A percentile compares a stretch with the other conserved stretches of the same genome.
These are phyloP conservation scores for Hypoxylon lienhwacheense DNA, from an alignment of 495 filamentous ascomycete genomes.

Conservation along the genomic window DNA sequence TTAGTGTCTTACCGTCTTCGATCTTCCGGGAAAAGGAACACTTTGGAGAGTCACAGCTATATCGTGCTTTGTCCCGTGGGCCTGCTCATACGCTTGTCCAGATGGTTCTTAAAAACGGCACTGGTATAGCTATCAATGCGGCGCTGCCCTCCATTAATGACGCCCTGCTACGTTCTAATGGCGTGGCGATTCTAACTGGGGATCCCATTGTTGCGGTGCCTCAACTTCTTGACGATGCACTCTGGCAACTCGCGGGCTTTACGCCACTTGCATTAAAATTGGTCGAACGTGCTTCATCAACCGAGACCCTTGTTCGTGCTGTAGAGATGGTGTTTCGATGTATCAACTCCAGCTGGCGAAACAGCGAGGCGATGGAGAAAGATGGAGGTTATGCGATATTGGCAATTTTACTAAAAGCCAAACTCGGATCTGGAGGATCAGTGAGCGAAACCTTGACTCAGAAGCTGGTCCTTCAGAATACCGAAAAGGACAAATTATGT, in stretches of 20 bases:
- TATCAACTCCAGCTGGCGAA: slow-evolving; percentile 88
- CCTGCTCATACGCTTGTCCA: slow-evolving; percentile 72
- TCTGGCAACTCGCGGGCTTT: slow-evolving; percentile 88
- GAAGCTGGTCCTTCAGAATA: slow-evolving; percentile 45
- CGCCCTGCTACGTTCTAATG: slow-evolving; percentile 73
- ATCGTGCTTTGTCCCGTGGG: slow-evolving; percentile 73
- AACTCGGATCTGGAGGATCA: slow-evolving; percentile 60
- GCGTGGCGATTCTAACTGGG: slow-evolving; percentile 78
- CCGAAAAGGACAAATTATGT: slow-evolving; percentile 65
- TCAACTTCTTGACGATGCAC: slow-evolving; percentile 84
- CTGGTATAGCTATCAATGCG: slow-evolving; percentile 82
- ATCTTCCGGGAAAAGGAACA: slow-evolving; percentile 76
- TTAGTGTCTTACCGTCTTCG: slow-evolving; percentile 78
- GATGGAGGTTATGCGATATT: slow-evolving; percentile 94
- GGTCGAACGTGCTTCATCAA: slow-evolving; percentile 71
- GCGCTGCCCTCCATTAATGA: slow-evolving; percentile 88
- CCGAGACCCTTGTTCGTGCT: slow-evolving; percentile 69
- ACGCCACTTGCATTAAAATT: slow-evolving; percentile 81
- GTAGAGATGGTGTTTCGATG: slow-evolving; percentile 82
- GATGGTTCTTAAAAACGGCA: slow-evolving; percentile 70
- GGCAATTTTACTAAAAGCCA: slow-evolving; percentile 72
- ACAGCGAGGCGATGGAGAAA: slow-evolving; percentile 96
- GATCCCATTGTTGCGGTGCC: slow-evolving; percentile 80
- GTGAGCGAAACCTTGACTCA: slow-evolving; percentile 45
- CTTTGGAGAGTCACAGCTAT: slow-evolving; percentile 71